Evolutionary conservation across 2,329 filamentous ascomycete genomes (phyloP), one percentile per base, ranked within the genome.

Genomic region (Zasmidium cellare): DNA sequence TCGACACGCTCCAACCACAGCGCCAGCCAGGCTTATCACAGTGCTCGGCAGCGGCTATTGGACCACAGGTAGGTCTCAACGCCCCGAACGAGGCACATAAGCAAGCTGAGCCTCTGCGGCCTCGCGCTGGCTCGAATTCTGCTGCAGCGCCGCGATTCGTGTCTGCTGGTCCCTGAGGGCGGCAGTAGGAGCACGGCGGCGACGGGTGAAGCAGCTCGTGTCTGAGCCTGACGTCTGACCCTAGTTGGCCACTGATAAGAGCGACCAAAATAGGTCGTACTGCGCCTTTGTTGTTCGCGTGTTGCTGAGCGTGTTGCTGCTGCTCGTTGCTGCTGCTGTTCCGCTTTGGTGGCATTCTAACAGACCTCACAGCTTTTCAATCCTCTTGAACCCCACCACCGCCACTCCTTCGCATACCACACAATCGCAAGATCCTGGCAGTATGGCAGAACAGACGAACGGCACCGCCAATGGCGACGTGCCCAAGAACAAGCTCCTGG

Each of bases 401-500:
- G 18, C 20, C 20, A 7, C 50, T 19, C 18, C 31, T 16, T 45
- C 35, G 28, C 35, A 24, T 24, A 7, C 18, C 31, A 52, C 47
- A 18, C 25, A 11, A 9, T 14, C 16, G 3, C 35, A 18, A 41
- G 35, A 41, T n/a, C n/a, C 12, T n/a, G 16, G 7, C 35, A 60
- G 22, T 28, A 64, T 64, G 62, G 62, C 59, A 45, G 52, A 58
- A 24, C 50, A 25, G 53, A 31, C 46, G 18, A 57, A 60, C 28
- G 55, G 46, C 49, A 46, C 23, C 46, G 47, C 45, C 2, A 60
- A 62, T 51, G 57, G 54, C 53, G 38, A 53, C 19, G 55, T 53
- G 24, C 55, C 62, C 2, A 65, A 79, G 64, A 84, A 86, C 73
- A 86, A 85, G 73, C 76, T 83, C 61, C 77, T 87, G 50, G 82